Evolutionary conservation across 495 filamentous ascomycete genomes (phyloP), one percentile per base, ranked within the genome.

Genomic region (Xylaria nigripes): DNA sequence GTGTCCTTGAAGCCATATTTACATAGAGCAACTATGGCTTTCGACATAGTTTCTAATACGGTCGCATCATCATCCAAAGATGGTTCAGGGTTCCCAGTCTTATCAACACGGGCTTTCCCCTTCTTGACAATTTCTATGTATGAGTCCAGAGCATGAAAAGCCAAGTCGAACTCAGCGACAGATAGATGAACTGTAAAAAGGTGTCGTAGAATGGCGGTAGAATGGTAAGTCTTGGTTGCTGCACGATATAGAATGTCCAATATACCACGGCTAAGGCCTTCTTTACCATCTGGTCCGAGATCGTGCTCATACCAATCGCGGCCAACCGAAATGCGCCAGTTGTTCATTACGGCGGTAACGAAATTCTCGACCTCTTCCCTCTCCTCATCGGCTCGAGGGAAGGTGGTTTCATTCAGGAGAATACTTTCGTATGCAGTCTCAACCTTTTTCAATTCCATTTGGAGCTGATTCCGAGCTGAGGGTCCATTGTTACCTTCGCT

Each of bases 151-250:
- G 94, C 84, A 61, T 87, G 85, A 58, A 92, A 76, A 3, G 92
- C 93, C 38, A 96, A 74, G 50, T 89, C 81, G 59, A 95, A 95
- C 50, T 98, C 90, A 13, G 89, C 89, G 36, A 95, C 72, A 1
- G 87, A 76, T 2, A 86, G 74, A 69, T 97, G 93, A 5, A 95
- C 85, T 13, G 83, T 87, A 58, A 97, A 97, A 1, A 98, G 76
- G 64, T 94, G 84, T 50, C 92, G 77, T 25, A 98, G 71, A 48
- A 97, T 83, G 21, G 85, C 69, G 5, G 90, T 92, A 2, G 94
- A 97, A 64, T 97, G 93, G 60, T 90, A 98, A 0, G 90, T 94
- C 68, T 91, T 94, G 2, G 86, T 86, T 9, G 93, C 86, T 24
- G 90, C 90, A 18, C 86, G 82, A 61, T 95, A 95, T 9, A 96